Conservation (phyloP, 495 filamentous ascomycete genomes). For the Penicillium flavigenum region DNA sequence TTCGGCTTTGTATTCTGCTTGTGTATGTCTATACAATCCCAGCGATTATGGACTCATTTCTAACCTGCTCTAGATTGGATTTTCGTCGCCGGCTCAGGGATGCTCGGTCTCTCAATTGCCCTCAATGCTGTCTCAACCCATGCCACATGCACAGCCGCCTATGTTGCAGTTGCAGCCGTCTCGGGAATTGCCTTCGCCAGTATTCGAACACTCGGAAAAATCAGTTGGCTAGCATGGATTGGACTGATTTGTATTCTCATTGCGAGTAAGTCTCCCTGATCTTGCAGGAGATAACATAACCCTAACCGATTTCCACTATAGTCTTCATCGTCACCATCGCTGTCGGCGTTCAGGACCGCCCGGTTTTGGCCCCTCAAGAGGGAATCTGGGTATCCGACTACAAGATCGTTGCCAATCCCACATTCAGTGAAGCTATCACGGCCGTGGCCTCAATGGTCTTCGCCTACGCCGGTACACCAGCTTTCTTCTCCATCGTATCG, state of each 20-base stretch:
- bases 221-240: slow-evolving; percentile 42
- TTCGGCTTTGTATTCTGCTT: slow-evolving; percentile 55
- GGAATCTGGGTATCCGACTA: slow-evolving; percentile 35
- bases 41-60: slow-evolving; percentile 37
- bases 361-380: slow-evolving; percentile 34
- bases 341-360: slow-evolving; percentile 54
- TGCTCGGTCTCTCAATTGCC: slow-evolving; percentile 70
- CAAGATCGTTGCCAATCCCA: slow-evolving; percentile 29
- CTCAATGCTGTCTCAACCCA: slow-evolving; percentile 64
- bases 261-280: slow-evolving; percentile 35
- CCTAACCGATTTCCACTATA: slow-evolving; percentile 34
- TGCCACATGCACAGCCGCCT: slow-evolving; percentile 58
- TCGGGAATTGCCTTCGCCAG: slow-evolving; percentile 34
- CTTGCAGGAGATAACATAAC: background rate
- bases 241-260: slow-evolving; percentile 38
- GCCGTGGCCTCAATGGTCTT: slow-evolving; percentile 70
- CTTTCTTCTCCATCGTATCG: slow-evolving; percentile 68
- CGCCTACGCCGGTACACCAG: slow-evolving; percentile 61
- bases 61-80: slow-evolving; percentile 56
- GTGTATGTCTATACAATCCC: slow-evolving; percentile 23
- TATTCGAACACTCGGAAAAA: slow-evolving; percentile 41
- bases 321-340: slow-evolving; percentile 71
- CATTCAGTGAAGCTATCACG: slow-evolving; percentile 47
- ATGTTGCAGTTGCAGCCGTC: slow-evolving; percentile 38
- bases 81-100: slow-evolving; percentile 43